A percentile compares a stretch with the other conserved stretches of the same genome.
These are phyloP conservation scores for Orychophragmus violaceus DNA, from an alignment of 345 rosid species.

Conservation along the genomic window DNA sequence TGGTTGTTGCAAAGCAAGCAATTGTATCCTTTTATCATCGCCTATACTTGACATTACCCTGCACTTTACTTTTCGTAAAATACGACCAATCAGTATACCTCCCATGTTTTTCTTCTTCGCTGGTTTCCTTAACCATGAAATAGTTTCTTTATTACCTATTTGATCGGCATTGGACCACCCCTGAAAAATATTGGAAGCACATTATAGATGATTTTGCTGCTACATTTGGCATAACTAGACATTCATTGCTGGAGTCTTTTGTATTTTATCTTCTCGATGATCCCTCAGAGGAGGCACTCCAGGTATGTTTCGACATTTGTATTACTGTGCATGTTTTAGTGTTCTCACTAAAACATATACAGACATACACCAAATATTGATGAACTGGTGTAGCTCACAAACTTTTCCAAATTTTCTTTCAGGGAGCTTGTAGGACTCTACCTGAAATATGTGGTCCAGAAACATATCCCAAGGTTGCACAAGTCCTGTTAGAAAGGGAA, in stretches of 20 bases:
- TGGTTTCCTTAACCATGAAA: slow-evolving; percentile 46
- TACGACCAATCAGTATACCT: background rate
- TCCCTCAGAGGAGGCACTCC: slow-evolving; percentile 63
- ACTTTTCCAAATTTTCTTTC: slow-evolving; percentile 26
- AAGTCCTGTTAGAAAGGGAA: slow-evolving; percentile 81
- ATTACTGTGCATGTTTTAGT: background rate
- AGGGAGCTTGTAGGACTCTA: slow-evolving; percentile 84
- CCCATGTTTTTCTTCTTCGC: slow-evolving; percentile 1
- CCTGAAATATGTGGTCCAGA: slow-evolving; percentile 80
- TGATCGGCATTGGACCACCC: slow-evolving; percentile 81
- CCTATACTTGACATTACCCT: background rate
- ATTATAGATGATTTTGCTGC: slow-evolving; percentile 81
- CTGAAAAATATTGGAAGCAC: slow-evolving; percentile 66
- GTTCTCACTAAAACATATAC: background rate
- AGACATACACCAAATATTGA: background rate
- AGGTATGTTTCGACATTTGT: slow-evolving; percentile 40
- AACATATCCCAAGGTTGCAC: slow-evolving; percentile 86
- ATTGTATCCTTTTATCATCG: slow-evolving; percentile 69
- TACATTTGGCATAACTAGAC: slow-evolving; percentile 61
- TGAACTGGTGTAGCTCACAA: slow-evolving; percentile 24
- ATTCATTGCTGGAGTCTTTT: slow-evolving; percentile 77
- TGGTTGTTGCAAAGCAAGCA: slow-evolving; percentile 95
- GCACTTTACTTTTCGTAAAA: slow-evolving; percentile 16
- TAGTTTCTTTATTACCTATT: slow-evolving; percentile 90
- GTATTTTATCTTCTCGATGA: slow-evolving; percentile 90